Conservation (phyloP, 805 yeast species). For the Kockiozyma suomiensis region DNA sequence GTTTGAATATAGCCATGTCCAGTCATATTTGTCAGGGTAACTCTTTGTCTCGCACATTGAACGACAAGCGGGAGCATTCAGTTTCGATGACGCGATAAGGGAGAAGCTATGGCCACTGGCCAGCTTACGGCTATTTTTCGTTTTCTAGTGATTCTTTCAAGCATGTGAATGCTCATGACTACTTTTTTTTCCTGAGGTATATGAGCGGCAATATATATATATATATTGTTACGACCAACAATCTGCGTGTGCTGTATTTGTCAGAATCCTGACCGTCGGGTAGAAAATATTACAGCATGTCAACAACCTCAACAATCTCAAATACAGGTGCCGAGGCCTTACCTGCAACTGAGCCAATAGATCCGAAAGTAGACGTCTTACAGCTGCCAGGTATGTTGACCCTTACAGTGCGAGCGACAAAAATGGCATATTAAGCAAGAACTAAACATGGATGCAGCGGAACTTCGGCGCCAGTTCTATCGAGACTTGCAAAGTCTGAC, state of each 20-base stretch:
- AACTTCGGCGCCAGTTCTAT: conserved; percentile 24
- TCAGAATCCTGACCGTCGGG: too few species aligned
- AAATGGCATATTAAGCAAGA: too few species aligned
- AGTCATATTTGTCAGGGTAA: too few species aligned
- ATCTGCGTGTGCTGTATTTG: too few species aligned
- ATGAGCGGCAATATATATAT: too few species aligned
- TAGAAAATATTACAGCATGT: not conserved
- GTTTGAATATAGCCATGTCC: too few species aligned
- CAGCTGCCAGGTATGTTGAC: not conserved
- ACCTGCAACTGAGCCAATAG: not conserved
- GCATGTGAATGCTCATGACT: too few species aligned
- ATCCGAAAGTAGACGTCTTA: conserved; percentile 1
- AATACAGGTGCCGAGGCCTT: not conserved
- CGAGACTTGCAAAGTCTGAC: conserved; percentile 30
- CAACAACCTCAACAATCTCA: not conserved
- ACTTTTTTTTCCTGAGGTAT: not conserved
- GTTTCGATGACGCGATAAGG: not conserved
- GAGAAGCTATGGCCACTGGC: not conserved
- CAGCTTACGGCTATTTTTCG: not conserved
- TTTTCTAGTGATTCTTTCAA: too few species aligned
- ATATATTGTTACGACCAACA: too few species aligned
- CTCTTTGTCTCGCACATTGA: too few species aligned
- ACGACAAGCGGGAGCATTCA: too few species aligned
- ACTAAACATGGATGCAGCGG: conserved; percentile 5
- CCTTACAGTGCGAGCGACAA: too few species aligned